Evolutionary conservation across 495 filamentous ascomycete genomes (phyloP).

Genomic region (Penicillium chermesinum): DNA sequence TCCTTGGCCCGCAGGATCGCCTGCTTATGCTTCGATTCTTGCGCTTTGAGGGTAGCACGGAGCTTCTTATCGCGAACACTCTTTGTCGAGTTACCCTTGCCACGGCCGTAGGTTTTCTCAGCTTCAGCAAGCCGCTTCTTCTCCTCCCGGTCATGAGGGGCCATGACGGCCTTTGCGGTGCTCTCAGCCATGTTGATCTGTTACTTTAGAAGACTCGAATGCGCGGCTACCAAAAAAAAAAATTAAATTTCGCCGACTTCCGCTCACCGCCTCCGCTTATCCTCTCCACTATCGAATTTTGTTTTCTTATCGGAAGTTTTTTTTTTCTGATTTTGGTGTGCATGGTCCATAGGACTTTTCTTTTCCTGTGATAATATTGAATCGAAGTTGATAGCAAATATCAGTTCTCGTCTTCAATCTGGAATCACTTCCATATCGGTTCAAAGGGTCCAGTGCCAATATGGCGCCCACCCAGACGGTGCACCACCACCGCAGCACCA

Average conservation of each 20-base stretch:
- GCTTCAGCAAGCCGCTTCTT: conserved; percentile 54
- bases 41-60: conserved; percentile 65
- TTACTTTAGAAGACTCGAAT: background rate
- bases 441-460: conserved; percentile 70
- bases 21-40: conserved; percentile 78
- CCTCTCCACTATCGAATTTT: conserved; percentile 36
- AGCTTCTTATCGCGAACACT: conserved; percentile 80
- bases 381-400: too few relatives aligned
- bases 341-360: background rate
- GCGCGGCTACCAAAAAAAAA: conserved; percentile 7
- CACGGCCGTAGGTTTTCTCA: conserved; percentile 76
- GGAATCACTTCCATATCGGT: conserved; percentile 74
- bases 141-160: conserved; percentile 31
- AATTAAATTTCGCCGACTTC: conserved; percentile 27
- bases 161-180: conserved; percentile 27
- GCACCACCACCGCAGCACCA: conserved; percentile 89
- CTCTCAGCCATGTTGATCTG: conserved; percentile 18
- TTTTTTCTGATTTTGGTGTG: conserved; percentile 11
- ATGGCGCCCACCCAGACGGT: conserved; percentile 44
- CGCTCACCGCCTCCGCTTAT: conserved; percentile 33
- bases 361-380: conserved; percentile 1
- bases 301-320: conserved; percentile 33
- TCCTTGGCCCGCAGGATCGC: conserved; percentile 80
- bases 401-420: conserved; percentile 23
- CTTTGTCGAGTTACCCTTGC: conserved; percentile 56